Base-by-base conservation (phyloP, 2,329 filamentous ascomycete genomes). In the Aspergillus udagawae region DNA sequence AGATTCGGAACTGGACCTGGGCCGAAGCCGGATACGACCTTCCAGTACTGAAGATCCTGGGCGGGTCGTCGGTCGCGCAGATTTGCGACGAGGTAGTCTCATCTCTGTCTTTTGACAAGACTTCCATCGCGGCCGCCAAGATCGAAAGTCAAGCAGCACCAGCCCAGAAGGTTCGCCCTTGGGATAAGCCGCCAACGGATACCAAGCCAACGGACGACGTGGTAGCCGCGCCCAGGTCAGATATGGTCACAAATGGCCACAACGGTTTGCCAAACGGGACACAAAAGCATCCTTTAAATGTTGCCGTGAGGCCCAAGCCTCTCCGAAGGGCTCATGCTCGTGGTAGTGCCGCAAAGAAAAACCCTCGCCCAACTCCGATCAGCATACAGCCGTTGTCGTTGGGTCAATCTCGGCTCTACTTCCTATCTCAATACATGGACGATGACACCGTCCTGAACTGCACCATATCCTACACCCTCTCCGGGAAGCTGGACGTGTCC, bases 1-100 rank as follows among this genome's bases (percentile, higher is more conserved):
- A 67, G 38, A 49, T 66, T 27, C 49, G 63, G 12, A 58, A 57
- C 25, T 65, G 62, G 63, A 49, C 62, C 10, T 54, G 48, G 35
- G 54, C 52, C 38, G 60, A 62, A 28, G 23, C 57, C 28, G 52
- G 53, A 9, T 21, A 38, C 23, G 57, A 59, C 12, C n/a, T 42
- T 45, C 63, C 35, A 53, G 77, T 72, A 87, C 53, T 78, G 87
- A 71, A 89, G 86, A 76, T 86, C 89, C 47, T 59, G 54, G 54
- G 54, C 25, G 57, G 57, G 12, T 52, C 47, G 12, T 59, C 57
- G 17, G 38, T 50, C 20, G 20, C 27, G 21, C 44, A 59, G 45
- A 23, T 59, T 12, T 52, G 48, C 14, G 35, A 6, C 17, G 48
- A 50, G n/a, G 57, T 52, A 32, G 53, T 56, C 20, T n/a, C 27